These are phyloP conservation scores for Auricularia auricula-judae DNA, from an alignment of 768 basidiomycete species.

Conservation along the genomic window DNA sequence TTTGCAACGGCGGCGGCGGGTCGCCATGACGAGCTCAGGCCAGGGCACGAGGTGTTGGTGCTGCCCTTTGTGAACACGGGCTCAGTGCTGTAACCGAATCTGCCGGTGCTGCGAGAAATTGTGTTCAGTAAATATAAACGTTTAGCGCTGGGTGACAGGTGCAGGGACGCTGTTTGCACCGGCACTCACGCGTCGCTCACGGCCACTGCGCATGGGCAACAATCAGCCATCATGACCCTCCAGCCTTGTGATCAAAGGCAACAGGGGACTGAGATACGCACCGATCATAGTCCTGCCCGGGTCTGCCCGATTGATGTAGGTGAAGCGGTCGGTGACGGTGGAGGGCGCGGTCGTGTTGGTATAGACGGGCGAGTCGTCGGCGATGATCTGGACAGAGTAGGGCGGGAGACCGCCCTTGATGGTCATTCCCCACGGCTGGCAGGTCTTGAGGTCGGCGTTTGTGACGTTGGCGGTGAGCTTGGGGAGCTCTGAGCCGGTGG, in stretches of 20 bases:
- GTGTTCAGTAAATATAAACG: not conserved
- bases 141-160: no score
- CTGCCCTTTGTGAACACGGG: not conserved
- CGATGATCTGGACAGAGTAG: constrained; percentile 1
- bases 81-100: not conserved
- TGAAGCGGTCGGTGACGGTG: not conserved
- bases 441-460: not conserved
- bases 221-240: not conserved
- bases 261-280: not conserved
- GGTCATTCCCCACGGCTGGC: not conserved
- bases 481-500: not conserved
- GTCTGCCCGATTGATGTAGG: not conserved
- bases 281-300: not conserved
- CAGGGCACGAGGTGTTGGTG: not conserved
- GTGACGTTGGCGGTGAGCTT: not conserved
- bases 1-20: not conserved
- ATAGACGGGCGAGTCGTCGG: not conserved
- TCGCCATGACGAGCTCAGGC: not conserved
- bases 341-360: not conserved
- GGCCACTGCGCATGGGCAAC: not conserved
- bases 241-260: not conserved
- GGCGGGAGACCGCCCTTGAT: not conserved
- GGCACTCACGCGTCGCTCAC: not conserved
- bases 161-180: no score
- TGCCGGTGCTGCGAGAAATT: not conserved